These are phyloP conservation scores for Musa balbisiana DNA, from an alignment of 202 grass and related monocot genomes.

Conservation along the genomic window DNA sequence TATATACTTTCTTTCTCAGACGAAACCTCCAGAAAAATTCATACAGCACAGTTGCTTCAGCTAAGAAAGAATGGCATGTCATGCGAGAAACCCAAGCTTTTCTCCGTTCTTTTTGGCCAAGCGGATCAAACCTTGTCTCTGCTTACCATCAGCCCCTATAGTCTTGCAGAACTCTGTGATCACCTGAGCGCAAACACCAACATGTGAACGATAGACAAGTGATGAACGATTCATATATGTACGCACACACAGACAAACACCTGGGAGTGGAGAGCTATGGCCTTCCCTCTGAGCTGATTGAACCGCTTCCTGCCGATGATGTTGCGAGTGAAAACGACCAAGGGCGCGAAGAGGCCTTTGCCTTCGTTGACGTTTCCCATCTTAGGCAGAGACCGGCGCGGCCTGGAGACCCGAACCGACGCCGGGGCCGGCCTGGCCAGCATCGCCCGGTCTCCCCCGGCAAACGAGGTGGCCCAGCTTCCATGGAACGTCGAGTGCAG, in stretches of 20 bases:
- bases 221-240: too few relatives aligned
- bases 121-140: background rate
- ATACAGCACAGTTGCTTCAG: too few relatives aligned
- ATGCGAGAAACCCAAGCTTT: background rate
- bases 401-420: constrained; percentile 16
- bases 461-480: constrained; percentile 58
- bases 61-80: too few relatives aligned
- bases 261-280: constrained; percentile 92
- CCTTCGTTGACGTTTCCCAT: constrained; percentile 92
- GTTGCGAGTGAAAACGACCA: constrained; percentile 62
- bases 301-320: constrained; percentile 79
- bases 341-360: constrained; percentile 72
- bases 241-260: constrained; percentile 18
- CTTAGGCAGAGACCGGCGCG: constrained; percentile 34
- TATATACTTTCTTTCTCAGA: too few relatives aligned
- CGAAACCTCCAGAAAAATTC: too few relatives aligned
- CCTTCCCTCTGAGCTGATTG: constrained; percentile 95
- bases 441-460: constrained; percentile 34
- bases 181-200: background rate
- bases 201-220: too few relatives aligned
- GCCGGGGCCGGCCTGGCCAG: constrained; percentile 22
- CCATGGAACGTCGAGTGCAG: constrained; percentile 26
- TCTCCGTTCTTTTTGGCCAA: constrained; percentile 5
- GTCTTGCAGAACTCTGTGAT: constrained; percentile 8
- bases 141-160: too few relatives aligned